Evolutionary conservation across 257 asterid species (phyloP).

Genomic region (Ocimum tenuiflorum): DNA sequence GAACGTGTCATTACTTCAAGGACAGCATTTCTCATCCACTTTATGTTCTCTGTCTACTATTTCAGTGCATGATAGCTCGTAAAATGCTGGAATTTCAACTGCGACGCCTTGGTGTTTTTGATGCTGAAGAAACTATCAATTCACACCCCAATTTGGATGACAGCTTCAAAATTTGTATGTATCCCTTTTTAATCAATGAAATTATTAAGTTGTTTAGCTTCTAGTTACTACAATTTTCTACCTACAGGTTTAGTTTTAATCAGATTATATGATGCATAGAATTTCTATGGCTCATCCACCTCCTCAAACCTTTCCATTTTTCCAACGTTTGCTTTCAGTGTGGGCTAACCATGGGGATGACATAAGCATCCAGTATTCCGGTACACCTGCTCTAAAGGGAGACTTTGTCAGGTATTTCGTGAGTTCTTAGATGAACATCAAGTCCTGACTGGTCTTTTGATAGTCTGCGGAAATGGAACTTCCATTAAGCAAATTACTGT

Average conservation of each 20-base stretch:
- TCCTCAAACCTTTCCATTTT: constrained; percentile 20
- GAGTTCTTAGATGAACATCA: constrained; percentile 8
- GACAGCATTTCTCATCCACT: constrained; percentile 8
- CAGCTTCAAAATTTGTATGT: constrained; percentile 70
- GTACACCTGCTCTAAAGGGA: constrained; percentile 96
- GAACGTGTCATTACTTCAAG: background rate
- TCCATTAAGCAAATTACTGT: too few species aligned
- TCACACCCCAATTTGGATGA: constrained; percentile 84
- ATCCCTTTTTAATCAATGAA: constrained; percentile 5
- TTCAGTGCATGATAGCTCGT: constrained; percentile 93
- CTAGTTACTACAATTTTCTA: constrained; percentile 3
- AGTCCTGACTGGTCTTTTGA: background rate
- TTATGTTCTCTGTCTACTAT: background rate
- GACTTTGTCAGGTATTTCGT: constrained; percentile 83
- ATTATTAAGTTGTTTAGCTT: constrained; percentile 1
- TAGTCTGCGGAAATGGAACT: too few species aligned
- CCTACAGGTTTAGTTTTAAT: constrained; percentile 7
- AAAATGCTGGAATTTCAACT: constrained; percentile 94
- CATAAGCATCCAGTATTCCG: constrained; percentile 94
- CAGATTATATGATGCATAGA: constrained; percentile 8
- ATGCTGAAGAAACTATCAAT: constrained; percentile 79
- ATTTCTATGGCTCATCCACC: constrained; percentile 6
- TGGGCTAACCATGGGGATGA: constrained; percentile 99
- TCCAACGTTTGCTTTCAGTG: constrained; percentile 47
- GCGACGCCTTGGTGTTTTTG: constrained; percentile 80